Base-by-base conservation (phyloP, 2,329 filamentous ascomycete species). In the Colletotrichum sp. region DNA sequence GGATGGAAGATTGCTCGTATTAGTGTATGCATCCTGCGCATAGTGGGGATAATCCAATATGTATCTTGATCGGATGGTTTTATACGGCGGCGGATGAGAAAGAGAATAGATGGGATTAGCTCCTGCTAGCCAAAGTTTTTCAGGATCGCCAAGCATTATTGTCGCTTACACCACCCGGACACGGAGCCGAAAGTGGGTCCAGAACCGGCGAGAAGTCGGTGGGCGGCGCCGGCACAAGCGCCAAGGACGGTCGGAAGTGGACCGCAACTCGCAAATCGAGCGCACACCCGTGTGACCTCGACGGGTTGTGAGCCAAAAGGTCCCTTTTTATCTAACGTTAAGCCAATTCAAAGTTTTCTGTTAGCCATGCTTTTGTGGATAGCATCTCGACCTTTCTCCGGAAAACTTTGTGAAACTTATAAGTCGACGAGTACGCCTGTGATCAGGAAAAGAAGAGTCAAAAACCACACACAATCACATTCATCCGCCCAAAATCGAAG, bases 51-150 rank as follows among this genome's bases (percentile, higher is more conserved):
- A n/a, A 12, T 49, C n/a, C 11, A 22, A 49, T 2, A 49, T 22
- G 12, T 22, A 22, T 22, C 44, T 9, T 7, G 44, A 22, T 22
- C 11, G 6, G 0, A 22, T 13, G 0, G 1, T 22, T 6, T n/a
- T 12, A 22, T 22, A 13, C n/a, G 9, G n/a, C n/a, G 44, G 6
- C 11, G 44, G n/a, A 0, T 13, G 6, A 22, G n/a, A 52, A 12
- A 4, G n/a, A 52, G n/a, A 22, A 52, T 5, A 22, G 6, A 52
- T 22, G 44, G 11, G n/a, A 22, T 22, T 13, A 12, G 44, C 3
- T 52, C 9, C 19, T 49, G 44, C 44, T 22, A 13, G n/a, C 11
- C 0, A 13, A 2, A 7, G n/a, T 22, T 22, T 22, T 52, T 13
- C 6, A 52, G n/a, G n/a, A 22, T 49, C 44, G 44, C 11, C 9